Percentiles rank a stretch among this genome's conserved stretches.
Conservation (phyloP, 768 basidiomycete species). For the Amanita rubescens region DNA sequence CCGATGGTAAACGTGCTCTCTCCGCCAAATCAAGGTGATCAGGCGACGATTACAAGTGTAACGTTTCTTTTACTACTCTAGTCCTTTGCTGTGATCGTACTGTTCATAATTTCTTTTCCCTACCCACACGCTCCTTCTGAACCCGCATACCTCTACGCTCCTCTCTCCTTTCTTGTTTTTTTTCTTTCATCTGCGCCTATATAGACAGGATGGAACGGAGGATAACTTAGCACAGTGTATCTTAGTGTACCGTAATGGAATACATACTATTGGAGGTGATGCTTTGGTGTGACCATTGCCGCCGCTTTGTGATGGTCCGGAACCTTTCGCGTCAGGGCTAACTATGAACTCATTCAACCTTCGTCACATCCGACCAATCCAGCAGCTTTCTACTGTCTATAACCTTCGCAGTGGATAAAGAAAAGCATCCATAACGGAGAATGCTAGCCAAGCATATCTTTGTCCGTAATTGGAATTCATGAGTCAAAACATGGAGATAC, state of each 20-base stretch:
- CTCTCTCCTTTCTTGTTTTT: not conserved
- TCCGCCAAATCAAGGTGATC: not conserved
- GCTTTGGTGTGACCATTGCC: too few species aligned
- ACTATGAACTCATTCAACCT: too few species aligned
- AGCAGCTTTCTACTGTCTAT: too few species aligned
- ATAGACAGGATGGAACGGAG: conserved; percentile 3
- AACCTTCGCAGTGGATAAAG: too few species aligned
- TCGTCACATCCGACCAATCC: too few species aligned
- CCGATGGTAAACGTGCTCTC: not conserved
- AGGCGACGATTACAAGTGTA: not conserved
- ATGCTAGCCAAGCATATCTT: too few species aligned
- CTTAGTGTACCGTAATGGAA: conserved; percentile 7
- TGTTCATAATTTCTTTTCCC: not conserved
- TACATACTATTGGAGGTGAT: too few species aligned
- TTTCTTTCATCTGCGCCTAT: not conserved
- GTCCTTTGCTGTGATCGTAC: not conserved
- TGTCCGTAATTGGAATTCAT: too few species aligned
- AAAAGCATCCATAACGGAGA: too few species aligned
- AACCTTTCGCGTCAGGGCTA: too few species aligned
- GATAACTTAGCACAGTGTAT: not conserved
- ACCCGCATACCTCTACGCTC: not conserved
- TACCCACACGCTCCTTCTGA: not conserved
- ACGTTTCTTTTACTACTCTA: not conserved
- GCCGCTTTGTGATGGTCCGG: too few species aligned
- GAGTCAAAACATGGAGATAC: not conserved